Percentiles rank a stretch among this genome's conserved stretches.
These are phyloP conservation scores for Cladophialophora yegresii DNA, from an alignment of 2,329 filamentous ascomycete genomes.

Conservation along the genomic window DNA sequence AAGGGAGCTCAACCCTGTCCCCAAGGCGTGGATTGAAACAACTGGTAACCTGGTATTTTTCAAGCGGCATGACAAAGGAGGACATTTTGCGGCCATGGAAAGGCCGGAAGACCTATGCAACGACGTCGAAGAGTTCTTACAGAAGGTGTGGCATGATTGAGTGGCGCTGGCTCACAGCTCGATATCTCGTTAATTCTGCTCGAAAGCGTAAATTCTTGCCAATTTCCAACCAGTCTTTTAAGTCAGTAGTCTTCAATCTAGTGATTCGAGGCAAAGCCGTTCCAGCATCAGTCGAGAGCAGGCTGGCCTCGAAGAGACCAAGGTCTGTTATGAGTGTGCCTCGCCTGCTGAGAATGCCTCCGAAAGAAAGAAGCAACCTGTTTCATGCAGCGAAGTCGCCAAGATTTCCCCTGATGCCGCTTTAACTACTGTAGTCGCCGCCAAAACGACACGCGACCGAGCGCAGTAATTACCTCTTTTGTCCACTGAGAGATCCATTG, in stretches of 20 bases:
- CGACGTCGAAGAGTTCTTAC: constrained; percentile 46
- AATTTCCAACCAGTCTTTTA: too few relatives aligned
- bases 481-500: not conserved
- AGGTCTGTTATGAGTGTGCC: too few relatives aligned
- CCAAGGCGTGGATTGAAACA: constrained; percentile 38
- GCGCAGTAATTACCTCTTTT: not conserved
- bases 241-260: too few relatives aligned
- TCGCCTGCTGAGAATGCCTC: too few relatives aligned
- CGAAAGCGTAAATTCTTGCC: too few relatives aligned
- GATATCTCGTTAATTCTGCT: not conserved
- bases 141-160: constrained; percentile 19
- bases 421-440: not conserved
- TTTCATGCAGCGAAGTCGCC: not conserved
- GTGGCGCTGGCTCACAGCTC: not conserved
- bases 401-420: not conserved
- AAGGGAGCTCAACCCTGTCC: constrained; percentile 46
- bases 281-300: too few relatives aligned
- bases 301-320: too few relatives aligned
- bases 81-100: constrained; percentile 56
- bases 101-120: constrained; percentile 48
- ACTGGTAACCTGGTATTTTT: constrained; percentile 30
- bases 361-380: too few relatives aligned
- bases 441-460: not conserved
- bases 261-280: too few relatives aligned
- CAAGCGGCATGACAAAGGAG: constrained; percentile 43